Conservation (phyloP, 225 moss, liverwort and hornwort species). For the Polytrichum formosum region DNA sequence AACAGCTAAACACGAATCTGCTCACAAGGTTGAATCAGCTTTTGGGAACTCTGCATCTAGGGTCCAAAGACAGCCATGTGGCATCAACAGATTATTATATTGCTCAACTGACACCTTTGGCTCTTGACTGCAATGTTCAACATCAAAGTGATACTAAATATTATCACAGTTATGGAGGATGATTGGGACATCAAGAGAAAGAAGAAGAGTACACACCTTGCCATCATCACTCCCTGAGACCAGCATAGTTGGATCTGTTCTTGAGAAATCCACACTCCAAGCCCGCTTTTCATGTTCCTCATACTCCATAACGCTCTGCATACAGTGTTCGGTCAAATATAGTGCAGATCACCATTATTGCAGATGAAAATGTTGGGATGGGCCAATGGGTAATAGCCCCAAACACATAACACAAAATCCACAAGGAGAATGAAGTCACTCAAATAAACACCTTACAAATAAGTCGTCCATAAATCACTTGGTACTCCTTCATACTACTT, state of each 20-base stretch:
- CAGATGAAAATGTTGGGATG: background rate
- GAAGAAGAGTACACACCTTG: constrained; percentile 46
- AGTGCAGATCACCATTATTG: constrained; percentile 6
- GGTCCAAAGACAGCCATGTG: too few species aligned
- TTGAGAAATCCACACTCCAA: constrained; percentile 98
- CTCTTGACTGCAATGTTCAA: background rate
- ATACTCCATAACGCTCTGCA: constrained; percentile 89
- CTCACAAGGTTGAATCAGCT: too few species aligned
- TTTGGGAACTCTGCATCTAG: too few species aligned
- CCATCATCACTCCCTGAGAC: constrained; percentile 99
- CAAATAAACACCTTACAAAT: background rate
- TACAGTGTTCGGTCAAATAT: background rate
- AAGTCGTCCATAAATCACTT: background rate
- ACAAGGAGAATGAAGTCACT: background rate
- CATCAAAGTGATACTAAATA: background rate
- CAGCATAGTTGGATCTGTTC: constrained; percentile 79
- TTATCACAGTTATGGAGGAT: background rate
- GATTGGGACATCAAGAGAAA: background rate
- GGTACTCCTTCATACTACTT: background rate
- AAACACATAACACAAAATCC: background rate
- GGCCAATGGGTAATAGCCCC: background rate
- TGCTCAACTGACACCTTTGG: background rate
- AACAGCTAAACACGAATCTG: too few species aligned
- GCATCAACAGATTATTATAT: too few species aligned
- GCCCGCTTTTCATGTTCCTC: constrained; percentile 99